Base-by-base conservation (phyloP, 768 basidiomycete genomes). In the Rhizopogon sp. region DNA sequence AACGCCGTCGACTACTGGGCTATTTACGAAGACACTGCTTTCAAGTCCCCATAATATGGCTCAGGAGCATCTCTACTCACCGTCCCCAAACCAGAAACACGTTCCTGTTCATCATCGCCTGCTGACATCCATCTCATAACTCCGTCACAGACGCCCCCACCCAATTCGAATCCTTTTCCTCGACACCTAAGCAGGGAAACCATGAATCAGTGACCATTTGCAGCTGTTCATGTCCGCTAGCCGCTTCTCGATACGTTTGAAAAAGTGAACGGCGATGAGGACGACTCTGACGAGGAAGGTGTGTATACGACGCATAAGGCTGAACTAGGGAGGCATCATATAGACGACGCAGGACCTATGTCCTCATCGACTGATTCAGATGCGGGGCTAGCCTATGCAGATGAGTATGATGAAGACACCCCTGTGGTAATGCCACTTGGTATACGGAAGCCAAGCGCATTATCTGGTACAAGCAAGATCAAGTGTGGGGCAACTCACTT, bases 81-180 rank as follows among this genome's bases (percentile, higher is more conserved):
- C 22, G 2, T 25, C 3, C 22, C 22, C 22, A 2, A 25, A 55
- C n/a, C 60, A 63, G 31, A 70, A 70, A 47, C 28, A 13, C 14
- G 43, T 10, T 14, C 56, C 58, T 59, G 1, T n/a, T n/a, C 60
- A 0, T 61, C 69, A 17, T 62, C 71, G 17, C 51, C 63, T 45
- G 57, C 58, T 31, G 47, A 16, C 28, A 54, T 70, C 29, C 62
- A 61, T 53, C 62, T 73, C 39, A 70, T 62, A 17, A 67, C 64
- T 4, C 60, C 67, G 37, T 62, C 72, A 3, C 64, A 58, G 31
- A 60, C 64, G n/a, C 68, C 66, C 50, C 70, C 69, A 7, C 66
- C 64, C 1, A 66, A 97, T 90, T 93, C 96, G 87, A 79, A 90
- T 91, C 66, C 96, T 87, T 67, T 96, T 85, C 64, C 79, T 84